Base-by-base conservation (phyloP, 2,329 filamentous ascomycete species). In the Exserohilum turcica region DNA sequence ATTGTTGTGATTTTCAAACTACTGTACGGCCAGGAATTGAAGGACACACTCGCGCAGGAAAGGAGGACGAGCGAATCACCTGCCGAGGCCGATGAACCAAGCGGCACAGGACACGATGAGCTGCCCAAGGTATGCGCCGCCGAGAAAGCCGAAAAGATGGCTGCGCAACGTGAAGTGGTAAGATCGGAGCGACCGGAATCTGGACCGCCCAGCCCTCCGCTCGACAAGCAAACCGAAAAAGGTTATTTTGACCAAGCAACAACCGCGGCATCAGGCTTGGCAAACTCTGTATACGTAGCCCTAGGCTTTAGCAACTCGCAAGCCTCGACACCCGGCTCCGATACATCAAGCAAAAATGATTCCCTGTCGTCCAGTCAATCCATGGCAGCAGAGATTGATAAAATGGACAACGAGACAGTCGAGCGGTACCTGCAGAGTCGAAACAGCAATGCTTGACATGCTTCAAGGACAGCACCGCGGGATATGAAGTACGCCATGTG, bases 1-100 rank as follows among this genome's bases (percentile, higher is more conserved):
- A 73, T 80, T 39, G 77, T 77, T 18, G 74, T 80, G 10, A 74
- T 79, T 15, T 78, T 80, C 52, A 76, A 70, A n/a, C 45, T 80
- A 21, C 59, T 80, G 3, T 80, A 76, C 61, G 78, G 78, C 2
- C 63, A 76, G 40, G 69, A 78, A 51, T 58, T 80, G 31, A 61
- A 74, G 43, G 60, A 72, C 18, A 74, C 71, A 0, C 46, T 77
- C 48, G 61, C 65, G 24, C 43, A 28, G 5, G 54, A 49, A 31
- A 52, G 52, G 18, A 33, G 33, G 5, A 43, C 39, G 15, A 50
- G 36, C 33, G 35, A 29, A 15, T 10, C 39, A 15, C 5, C 15
- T 6, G 36, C 21, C 16, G 19, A 2, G 6, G 10, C 37, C 1
- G 6, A 33, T n/a, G 36, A 29, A 6, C 36, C 47, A 2, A 45